These are phyloP conservation scores for Chaetomiaceae sp. DNA, from an alignment of 2,329 filamentous ascomycete genomes.

Conservation along the genomic window DNA sequence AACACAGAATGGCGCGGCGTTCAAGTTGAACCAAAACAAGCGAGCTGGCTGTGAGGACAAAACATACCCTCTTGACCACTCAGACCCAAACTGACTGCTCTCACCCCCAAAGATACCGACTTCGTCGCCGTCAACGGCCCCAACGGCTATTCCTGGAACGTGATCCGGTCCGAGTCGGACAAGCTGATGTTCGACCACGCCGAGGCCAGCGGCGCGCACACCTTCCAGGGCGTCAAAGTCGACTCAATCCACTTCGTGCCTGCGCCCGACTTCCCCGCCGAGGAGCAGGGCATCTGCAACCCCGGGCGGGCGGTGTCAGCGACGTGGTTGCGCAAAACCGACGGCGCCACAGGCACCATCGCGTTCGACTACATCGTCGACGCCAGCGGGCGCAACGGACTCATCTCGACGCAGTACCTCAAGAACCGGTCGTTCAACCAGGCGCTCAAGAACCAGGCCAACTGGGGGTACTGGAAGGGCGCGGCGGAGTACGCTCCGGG, in stretches of 20 bases:
- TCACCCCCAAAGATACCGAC: slow-evolving; percentile 43
- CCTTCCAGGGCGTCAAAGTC: slow-evolving; percentile 38
- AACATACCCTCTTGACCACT: too few relatives aligned
- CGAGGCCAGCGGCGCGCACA: slow-evolving; percentile 34
- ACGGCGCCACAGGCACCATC: slow-evolving; percentile 35
- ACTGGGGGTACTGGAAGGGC: slow-evolving; percentile 44
- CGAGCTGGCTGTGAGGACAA: neutral
- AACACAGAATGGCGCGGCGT: slow-evolving; percentile 35
- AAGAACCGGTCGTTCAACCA: slow-evolving; percentile 45
- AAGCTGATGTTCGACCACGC: slow-evolving; percentile 42
- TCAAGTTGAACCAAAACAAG: slow-evolving; percentile 35
- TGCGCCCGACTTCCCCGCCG: neutral
- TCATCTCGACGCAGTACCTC: slow-evolving; percentile 44
- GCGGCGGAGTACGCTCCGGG: slow-evolving; percentile 32
- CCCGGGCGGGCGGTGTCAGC: slow-evolving; percentile 35
- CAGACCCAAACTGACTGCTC: too few relatives aligned
- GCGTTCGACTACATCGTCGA: slow-evolving; percentile 45
- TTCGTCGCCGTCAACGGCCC: slow-evolving; percentile 38
- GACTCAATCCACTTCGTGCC: slow-evolving; percentile 31
- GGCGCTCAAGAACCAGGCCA: slow-evolving; percentile 45
- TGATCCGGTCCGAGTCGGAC: slow-evolving; percentile 43
- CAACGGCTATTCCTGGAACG: slow-evolving; percentile 40
- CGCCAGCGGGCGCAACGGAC: slow-evolving; percentile 41
- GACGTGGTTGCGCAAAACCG: slow-evolving; percentile 32
- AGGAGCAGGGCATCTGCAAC: neutral